phyloP scores from a whole-genome alignment of 179 eudicot species.

The Vitellaria paradoxa region DNA sequence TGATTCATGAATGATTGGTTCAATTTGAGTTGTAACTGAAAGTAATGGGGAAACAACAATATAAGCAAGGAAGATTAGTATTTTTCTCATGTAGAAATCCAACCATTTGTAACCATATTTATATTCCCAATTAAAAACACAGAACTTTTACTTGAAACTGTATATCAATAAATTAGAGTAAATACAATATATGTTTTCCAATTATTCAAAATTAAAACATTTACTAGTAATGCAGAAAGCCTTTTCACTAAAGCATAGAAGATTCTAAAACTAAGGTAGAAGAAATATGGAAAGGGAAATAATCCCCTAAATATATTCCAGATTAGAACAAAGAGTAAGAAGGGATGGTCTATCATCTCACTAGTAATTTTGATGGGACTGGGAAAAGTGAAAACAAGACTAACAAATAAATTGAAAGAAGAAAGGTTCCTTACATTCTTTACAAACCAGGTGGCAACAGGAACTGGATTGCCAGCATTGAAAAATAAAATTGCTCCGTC shows the following conservation, averaged over 20 bases:
- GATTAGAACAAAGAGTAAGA: not conserved
- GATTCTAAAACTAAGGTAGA: not conserved
- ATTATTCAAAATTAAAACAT: not conserved
- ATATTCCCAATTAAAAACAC: not conserved
- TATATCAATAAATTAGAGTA: not conserved
- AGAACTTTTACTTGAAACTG: not conserved
- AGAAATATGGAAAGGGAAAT: not conserved
- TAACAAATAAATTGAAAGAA: not conserved
- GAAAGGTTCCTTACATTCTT: conserved; percentile 49
- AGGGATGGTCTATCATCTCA: no score
- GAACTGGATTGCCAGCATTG: conserved; percentile 57
- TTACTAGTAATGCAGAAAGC: not conserved
- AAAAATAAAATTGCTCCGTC: conserved; percentile 70
- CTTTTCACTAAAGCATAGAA: not conserved
- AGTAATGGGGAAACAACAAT: not conserved
- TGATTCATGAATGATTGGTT: not conserved
- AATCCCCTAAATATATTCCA: not conserved
- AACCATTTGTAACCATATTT: not conserved
- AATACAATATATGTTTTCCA: not conserved
- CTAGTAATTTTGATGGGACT: not conserved
- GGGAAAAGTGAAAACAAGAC: not conserved
- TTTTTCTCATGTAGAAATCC: not conserved
- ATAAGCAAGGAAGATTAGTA: no score
- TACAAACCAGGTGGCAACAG: conserved; percentile 78
- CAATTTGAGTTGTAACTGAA: not conserved